A percentile compares a stretch with the other conserved stretches of the same genome.
These are phyloP conservation scores for Brassica cretica DNA, from an alignment of 345 rosid genomes.

Conservation along the genomic window DNA sequence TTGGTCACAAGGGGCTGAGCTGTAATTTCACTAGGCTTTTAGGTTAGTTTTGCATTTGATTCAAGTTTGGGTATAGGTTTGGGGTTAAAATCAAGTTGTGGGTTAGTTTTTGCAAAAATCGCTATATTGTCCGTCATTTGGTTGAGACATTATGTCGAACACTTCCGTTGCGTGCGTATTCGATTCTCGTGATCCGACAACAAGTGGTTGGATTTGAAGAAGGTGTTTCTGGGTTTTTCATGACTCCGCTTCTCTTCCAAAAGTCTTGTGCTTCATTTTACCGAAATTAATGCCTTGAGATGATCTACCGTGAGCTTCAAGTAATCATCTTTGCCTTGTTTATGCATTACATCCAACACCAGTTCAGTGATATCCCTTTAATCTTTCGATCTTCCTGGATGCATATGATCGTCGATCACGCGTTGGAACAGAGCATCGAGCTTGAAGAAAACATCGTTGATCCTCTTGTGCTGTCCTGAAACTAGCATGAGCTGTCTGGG, in stretches of 20 bases:
- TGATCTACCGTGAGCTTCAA: constrained; percentile 41
- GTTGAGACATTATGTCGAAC: constrained; percentile 51
- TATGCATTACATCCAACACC: constrained; percentile 22
- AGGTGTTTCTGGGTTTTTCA: too few species aligned
- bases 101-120: too few species aligned
- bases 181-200: constrained; percentile 32
- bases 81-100: too few species aligned
- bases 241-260: too few species aligned
- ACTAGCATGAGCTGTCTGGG: constrained; percentile 27
- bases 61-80: too few species aligned
- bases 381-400: constrained; percentile 29
- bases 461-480: constrained; percentile 24
- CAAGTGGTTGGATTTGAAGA: neutral
- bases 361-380: constrained; percentile 28
- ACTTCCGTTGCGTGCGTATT: constrained; percentile 45
- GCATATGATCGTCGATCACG: constrained; percentile 43
- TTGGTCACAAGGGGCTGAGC: too few species aligned
- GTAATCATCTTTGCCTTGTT: constrained; percentile 23
- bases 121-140: constrained; percentile 23
- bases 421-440: constrained; percentile 33
- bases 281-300: constrained; percentile 39
- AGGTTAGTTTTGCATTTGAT: too few species aligned
- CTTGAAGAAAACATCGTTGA: constrained; percentile 32
- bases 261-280: too few species aligned
- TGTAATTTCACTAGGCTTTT: too few species aligned